A percentile compares a stretch with the other conserved stretches of the same genome.
These are phyloP conservation scores for Ogataea henricii DNA, from an alignment of 805 yeast genomes.

Conservation along the genomic window DNA sequence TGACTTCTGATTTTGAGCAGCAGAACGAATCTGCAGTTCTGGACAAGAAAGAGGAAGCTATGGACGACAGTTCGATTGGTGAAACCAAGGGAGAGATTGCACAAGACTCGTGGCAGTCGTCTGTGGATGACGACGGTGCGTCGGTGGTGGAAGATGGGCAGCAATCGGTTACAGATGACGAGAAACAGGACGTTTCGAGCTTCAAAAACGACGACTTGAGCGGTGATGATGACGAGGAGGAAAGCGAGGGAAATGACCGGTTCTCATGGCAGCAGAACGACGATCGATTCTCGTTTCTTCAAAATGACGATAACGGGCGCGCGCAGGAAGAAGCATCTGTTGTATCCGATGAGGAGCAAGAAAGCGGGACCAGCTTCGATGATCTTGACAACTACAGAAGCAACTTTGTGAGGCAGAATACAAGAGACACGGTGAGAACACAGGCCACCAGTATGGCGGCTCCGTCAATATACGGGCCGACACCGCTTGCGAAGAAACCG, in stretches of 20 bases:
- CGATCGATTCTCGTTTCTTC: conserved; percentile 9
- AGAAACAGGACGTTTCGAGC: background rate
- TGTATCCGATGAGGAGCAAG: conserved; percentile 10
- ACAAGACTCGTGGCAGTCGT: conserved; percentile 5
- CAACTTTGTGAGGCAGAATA: conserved; percentile 27
- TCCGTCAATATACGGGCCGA: conserved; percentile 4
- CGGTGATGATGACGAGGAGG: conserved; percentile 2
- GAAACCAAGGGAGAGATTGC: background rate
- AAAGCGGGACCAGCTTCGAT: background rate
- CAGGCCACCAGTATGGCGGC: background rate
- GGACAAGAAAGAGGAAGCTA: background rate
- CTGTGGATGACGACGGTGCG: conserved; percentile 7
- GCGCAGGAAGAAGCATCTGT: conserved; percentile 12
- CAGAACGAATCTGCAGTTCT: background rate
- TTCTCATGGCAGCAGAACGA: conserved; percentile 22
- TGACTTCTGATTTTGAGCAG: background rate
- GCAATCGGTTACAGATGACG: background rate
- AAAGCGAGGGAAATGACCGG: conserved; percentile 9
- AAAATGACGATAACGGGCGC: conserved; percentile 16
- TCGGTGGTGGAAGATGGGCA: background rate
- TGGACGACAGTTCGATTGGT: background rate
- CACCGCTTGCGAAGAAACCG: background rate
- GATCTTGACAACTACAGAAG: conserved; percentile 22
- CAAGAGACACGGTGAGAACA: conserved; percentile 25
- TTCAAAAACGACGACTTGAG: conserved; percentile 5